Evolutionary conservation across 139 green algal species (phyloP).

Genomic region (Parachlorella kessleri): DNA sequence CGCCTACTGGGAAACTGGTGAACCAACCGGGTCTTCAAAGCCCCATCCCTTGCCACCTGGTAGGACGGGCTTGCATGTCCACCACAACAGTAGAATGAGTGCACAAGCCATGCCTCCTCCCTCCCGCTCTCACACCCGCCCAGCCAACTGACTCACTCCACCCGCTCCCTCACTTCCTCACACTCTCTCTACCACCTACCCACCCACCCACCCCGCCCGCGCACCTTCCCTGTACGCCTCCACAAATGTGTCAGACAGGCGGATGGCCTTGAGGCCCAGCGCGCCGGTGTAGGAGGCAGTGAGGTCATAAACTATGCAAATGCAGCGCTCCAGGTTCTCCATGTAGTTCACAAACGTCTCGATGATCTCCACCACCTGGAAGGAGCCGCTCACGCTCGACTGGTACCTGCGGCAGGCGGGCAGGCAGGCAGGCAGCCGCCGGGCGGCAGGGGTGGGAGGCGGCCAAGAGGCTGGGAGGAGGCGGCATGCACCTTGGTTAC

Average conservation of each 20-base stretch:
- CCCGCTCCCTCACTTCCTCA: constrained; percentile 68
- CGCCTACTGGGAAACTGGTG: too few species aligned
- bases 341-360: constrained; percentile 98
- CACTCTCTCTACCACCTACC: too few species aligned
- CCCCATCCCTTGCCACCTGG: too few species aligned
- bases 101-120: constrained; percentile 4
- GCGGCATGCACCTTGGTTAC: too few species aligned
- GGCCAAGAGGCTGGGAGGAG: too few species aligned
- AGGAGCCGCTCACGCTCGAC: constrained; percentile 75
- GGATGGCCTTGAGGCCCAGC: constrained; percentile 81
- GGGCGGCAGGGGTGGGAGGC: too few species aligned
- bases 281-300: constrained; percentile 31
- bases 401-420: constrained; percentile 74
- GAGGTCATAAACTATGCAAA: constrained; percentile 97
- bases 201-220: too few species aligned
- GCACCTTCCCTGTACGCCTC: constrained; percentile 69
- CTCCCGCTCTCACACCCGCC: neutral
- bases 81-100: too few species aligned
- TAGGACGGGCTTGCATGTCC: too few species aligned
- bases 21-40: too few species aligned
- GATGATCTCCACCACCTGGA: constrained; percentile 95
- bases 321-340: constrained; percentile 94
- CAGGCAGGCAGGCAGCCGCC: neutral
- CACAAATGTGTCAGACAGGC: constrained; percentile 91
- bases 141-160: constrained; percentile 72